Evolutionary conservation across 1,139 yeast genomes (phyloP).

Genomic region (Taphrina communis): DNA sequence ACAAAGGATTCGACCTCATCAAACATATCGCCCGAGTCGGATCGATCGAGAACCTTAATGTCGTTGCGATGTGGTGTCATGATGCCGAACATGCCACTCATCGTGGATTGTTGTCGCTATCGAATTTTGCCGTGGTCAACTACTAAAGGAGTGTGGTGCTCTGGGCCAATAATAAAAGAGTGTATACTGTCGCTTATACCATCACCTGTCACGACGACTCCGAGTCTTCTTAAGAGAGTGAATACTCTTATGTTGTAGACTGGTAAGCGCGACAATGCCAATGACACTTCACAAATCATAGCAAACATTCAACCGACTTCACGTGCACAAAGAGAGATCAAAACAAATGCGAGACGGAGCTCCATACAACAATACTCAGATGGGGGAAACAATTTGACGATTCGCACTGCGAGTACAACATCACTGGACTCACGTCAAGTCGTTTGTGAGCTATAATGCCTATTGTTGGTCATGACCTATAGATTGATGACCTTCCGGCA

Average conservation of each 20-base stretch:
- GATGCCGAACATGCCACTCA: slow-evolving; percentile 33
- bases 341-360: slow-evolving; percentile 1
- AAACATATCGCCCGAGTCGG: slow-evolving; percentile 16
- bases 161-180: neutral
- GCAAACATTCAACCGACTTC: neutral
- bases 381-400: neutral
- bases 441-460: too few species aligned
- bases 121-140: slow-evolving; percentile 1
- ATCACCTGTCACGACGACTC: neutral
- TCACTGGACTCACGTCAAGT: too few species aligned
- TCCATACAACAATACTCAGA: neutral
- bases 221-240: too few species aligned
- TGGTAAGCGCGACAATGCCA: neutral
- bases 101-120: slow-evolving; percentile 3
- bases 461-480: too few species aligned
- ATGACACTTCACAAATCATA: slow-evolving; percentile 5
- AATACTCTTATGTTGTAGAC: too few species aligned
- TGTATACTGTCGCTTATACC: neutral
- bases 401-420: neutral
- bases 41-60: neutral
- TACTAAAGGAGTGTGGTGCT: neutral
- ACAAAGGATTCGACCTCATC: slow-evolving; percentile 34
- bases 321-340: slow-evolving; percentile 20
- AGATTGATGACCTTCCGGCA: too few species aligned
- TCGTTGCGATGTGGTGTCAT: slow-evolving; percentile 29